Percentiles rank a stretch among this genome's conserved stretches.
phyloP scores from a whole-genome alignment of 805 yeast species.

The Metschnikowia cerradonensis region DNA sequence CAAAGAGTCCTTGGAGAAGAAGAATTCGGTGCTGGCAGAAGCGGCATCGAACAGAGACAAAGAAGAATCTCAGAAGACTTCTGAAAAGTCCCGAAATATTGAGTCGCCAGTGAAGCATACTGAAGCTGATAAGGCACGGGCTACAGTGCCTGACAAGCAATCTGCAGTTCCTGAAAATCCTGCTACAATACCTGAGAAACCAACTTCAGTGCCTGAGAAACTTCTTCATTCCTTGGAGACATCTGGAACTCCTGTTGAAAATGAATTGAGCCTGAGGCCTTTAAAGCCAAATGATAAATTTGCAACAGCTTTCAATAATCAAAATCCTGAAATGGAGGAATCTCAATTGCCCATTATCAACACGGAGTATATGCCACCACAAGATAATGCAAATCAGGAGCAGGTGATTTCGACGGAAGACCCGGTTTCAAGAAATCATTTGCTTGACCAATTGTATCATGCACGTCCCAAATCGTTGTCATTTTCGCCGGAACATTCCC shows the following conservation, averaged over 20 bases:
- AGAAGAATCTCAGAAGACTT: background rate
- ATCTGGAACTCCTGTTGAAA: background rate
- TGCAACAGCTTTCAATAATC: background rate
- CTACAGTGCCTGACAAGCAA: background rate
- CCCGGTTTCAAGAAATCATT: constrained; percentile 19
- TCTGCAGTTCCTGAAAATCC: background rate
- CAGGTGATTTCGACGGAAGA: background rate
- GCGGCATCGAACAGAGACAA: constrained; percentile 9
- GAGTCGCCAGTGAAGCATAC: background rate
- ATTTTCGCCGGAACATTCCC: constrained; percentile 7
- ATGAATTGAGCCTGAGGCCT: background rate
- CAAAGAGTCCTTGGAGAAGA: constrained; percentile 17
- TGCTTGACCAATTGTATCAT: constrained; percentile 33
- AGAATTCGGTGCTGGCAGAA: constrained; percentile 21
- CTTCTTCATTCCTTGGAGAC: background rate
- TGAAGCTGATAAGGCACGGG: too few species aligned
- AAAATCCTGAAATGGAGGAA: background rate
- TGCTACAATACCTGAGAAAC: background rate
- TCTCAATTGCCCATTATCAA: background rate
- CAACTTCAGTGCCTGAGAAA: background rate
- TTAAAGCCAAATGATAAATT: background rate
- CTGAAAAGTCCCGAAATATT: background rate
- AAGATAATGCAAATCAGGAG: background rate
- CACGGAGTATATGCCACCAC: background rate
- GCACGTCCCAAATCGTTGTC: constrained; percentile 26